These are phyloP conservation scores for Neonectria magnoliae DNA, from an alignment of 2,329 filamentous ascomycete species.

Conservation along the genomic window DNA sequence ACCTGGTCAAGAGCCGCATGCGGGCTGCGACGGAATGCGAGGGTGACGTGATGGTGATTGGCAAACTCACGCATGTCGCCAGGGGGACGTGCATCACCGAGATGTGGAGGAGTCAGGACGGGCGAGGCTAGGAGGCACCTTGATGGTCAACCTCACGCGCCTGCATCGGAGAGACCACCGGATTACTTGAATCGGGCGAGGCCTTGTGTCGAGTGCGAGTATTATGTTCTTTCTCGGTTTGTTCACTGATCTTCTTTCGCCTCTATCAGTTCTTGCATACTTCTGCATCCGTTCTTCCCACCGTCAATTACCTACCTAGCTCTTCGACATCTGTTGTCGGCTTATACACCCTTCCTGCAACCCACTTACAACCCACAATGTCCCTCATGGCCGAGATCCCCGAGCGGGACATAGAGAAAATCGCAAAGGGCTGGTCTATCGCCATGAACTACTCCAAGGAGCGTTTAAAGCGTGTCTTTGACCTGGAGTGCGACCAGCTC, in stretches of 20 bases:
- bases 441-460: constrained; percentile 50
- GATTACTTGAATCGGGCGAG: constrained; percentile 17
- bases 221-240: neutral
- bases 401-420: constrained; percentile 47
- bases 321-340: neutral
- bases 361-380: neutral
- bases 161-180: neutral
- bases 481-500: constrained; percentile 47
- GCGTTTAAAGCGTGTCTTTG: constrained; percentile 46
- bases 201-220: neutral
- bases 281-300: no score
- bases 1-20: constrained; percentile 17
- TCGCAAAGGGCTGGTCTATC: constrained; percentile 51
- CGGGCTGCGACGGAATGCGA: constrained; percentile 1
- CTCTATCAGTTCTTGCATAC: neutral
- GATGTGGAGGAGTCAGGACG: constrained; percentile 1
- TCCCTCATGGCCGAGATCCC: constrained; percentile 37
- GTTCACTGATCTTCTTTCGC: neutral
- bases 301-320: neutral
- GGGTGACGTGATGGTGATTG: constrained; percentile 21
- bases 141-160: constrained; percentile 23
- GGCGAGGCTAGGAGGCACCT: constrained; percentile 16
- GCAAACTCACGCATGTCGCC: constrained; percentile 6
- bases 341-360: neutral
- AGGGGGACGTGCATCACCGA: constrained; percentile 15